Base-by-base conservation (phyloP, 768 basidiomycete species). In the Mycena maculata region DNA sequence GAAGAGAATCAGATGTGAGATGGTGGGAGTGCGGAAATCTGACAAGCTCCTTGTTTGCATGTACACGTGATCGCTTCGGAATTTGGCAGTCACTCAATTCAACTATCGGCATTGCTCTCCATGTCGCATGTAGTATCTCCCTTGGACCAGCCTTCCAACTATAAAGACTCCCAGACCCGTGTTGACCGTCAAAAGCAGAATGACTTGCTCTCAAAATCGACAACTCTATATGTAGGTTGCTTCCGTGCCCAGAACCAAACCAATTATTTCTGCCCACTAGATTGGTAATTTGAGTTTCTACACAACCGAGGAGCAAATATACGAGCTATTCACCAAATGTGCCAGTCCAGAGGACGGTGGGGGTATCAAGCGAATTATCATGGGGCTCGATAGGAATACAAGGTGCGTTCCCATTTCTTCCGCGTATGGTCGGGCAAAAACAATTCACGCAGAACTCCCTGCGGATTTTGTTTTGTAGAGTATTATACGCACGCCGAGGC, bases 401-500 rank as follows among this genome's bases (percentile, higher is more conserved):
- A 87, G 95, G 94, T 90, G 71, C 67, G 79, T 71, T 25, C 52
- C 53, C 33, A 50, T 4, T 31, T 18, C 31, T 64, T 20, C 50
- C 27, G 49, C 25, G 25, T 16, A 42, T n/a, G 12, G 41, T 13
- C 25, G 22, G 30, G 4, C 38, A 41, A 59, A 65, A 39, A 55
- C 54, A 75, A 55, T 72, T 49, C 44, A 18, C 45, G 33, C 74
- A 94, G 93, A 74, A 96, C 94, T 52, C 96, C 94, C 0, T 96
- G 94, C 74, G 92, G 97, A 25, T 96, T 98, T 78, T 96, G 97
- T 81, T 98, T 96, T 72, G 96, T 96, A 63, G 94, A 95, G 77
- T 99, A 94, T 77, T 99, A 98, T 77, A 94, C 94, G 12, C 95
- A 98, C 74, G 85, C 90, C 7, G 96, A 99, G 79, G 97, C 98